Conservation (phyloP, 768 basidiomycete genomes). For the Coprinopsis sp. region DNA sequence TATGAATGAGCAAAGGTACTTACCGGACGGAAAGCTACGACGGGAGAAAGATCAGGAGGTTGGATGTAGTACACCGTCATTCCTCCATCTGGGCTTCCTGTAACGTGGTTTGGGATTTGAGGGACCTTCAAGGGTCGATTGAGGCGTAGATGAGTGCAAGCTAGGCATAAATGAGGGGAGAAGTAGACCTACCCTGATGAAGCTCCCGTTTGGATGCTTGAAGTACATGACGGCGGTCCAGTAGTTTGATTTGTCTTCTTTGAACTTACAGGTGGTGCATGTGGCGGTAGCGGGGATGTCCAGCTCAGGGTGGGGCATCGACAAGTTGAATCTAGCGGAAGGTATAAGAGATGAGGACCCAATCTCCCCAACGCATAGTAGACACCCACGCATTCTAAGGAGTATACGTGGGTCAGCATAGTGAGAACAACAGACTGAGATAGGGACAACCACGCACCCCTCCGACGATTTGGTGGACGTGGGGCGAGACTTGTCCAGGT, state of each 20-base stretch:
- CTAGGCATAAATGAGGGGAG: background rate
- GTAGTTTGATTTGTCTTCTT: slow-evolving; percentile 5
- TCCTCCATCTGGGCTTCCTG: slow-evolving; percentile 1
- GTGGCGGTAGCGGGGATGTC: background rate
- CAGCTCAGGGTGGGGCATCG: background rate
- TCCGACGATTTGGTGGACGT: slow-evolving; percentile 3
- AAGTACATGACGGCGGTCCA: slow-evolving; percentile 5
- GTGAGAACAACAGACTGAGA: background rate
- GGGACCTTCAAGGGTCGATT: background rate
- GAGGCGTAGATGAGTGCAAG: background rate
- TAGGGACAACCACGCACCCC: background rate
- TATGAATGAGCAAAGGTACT: background rate
- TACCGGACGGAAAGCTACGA: background rate
- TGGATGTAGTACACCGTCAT: slow-evolving; percentile 9
- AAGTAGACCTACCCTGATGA: background rate
- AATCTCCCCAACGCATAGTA: background rate
- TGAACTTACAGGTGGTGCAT: slow-evolving; percentile 7
- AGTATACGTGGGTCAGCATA: background rate
- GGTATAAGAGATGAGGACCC: background rate
- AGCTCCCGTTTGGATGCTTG: slow-evolving; percentile 3
- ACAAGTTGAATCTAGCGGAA: background rate
- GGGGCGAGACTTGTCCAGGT: background rate
- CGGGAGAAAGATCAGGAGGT: background rate
- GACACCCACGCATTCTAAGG: background rate
- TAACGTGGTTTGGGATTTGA: slow-evolving; percentile 4